Percentiles rank a stretch among this genome's conserved stretches.
These are phyloP conservation scores for Sclerospora graminicola DNA, from an alignment of 352 stramenopile genomes.

Conservation along the genomic window DNA sequence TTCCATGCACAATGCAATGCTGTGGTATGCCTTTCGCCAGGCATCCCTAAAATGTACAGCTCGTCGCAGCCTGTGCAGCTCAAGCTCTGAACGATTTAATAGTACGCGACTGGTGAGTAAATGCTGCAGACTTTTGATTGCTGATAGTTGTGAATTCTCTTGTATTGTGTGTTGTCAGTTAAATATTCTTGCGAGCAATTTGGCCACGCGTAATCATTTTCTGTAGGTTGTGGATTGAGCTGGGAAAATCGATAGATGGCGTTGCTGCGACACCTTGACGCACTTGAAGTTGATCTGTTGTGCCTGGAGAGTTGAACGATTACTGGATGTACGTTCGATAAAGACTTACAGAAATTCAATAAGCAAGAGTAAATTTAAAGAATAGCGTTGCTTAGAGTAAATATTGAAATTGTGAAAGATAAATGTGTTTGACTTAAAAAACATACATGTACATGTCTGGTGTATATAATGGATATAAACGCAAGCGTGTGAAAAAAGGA, in stretches of 20 bases:
- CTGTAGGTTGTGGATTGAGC: slow-evolving; percentile 81
- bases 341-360: too few relatives aligned
- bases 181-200: slow-evolving; percentile 81
- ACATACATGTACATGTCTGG: too few relatives aligned
- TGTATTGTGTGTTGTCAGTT: slow-evolving; percentile 32
- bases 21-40: slow-evolving; percentile 42
- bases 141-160: slow-evolving; percentile 2
- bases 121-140: background rate
- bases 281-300: slow-evolving; percentile 68
- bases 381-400: too few relatives aligned
- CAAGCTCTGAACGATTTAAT: slow-evolving; percentile 1
- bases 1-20: slow-evolving; percentile 29
- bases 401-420: too few relatives aligned
- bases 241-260: slow-evolving; percentile 78
- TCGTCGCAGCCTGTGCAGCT: slow-evolving; percentile 15
- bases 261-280: slow-evolving; percentile 61
- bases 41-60: slow-evolving; percentile 12
- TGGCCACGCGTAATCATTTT: slow-evolving; percentile 78
- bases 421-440: too few relatives aligned
- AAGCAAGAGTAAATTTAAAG: too few relatives aligned
- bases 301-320: slow-evolving; percentile 83
- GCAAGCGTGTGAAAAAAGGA: too few relatives aligned
- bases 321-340: slow-evolving; percentile 69
- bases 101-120: slow-evolving; percentile 4
- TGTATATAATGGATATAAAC: too few relatives aligned